These are phyloP conservation scores for Penicillium glabrum DNA, from an alignment of 2,329 filamentous ascomycete genomes.

Conservation along the genomic window DNA sequence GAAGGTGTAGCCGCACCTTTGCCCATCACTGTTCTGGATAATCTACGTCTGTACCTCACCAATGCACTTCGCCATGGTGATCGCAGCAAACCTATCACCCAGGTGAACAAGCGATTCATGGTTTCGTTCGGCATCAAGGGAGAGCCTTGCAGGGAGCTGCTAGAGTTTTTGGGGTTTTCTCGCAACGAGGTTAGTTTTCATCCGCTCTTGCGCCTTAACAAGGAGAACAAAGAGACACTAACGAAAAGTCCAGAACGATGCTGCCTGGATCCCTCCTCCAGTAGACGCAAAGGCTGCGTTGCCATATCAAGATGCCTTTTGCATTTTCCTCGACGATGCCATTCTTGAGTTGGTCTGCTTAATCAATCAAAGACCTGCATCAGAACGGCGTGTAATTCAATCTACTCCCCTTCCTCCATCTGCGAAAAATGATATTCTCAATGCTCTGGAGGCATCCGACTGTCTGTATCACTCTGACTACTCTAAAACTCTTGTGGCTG, in stretches of 20 bases:
- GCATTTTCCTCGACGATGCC: constrained; percentile 60
- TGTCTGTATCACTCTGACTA: constrained; percentile 28
- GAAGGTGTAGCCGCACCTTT: constrained; percentile 53
- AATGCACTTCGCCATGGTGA: constrained; percentile 56
- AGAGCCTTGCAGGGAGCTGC: constrained; percentile 53
- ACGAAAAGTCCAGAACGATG: constrained; percentile 29
- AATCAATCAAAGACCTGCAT: constrained; percentile 45
- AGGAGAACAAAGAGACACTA: background rate
- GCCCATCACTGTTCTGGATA: constrained; percentile 56
- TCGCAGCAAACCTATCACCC: constrained; percentile 55
- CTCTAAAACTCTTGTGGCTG: constrained; percentile 4
- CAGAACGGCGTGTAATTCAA: constrained; percentile 38
- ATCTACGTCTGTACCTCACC: constrained; percentile 59
- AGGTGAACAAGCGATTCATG: constrained; percentile 64
- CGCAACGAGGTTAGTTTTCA: constrained; percentile 40
- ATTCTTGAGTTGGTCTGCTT: constrained; percentile 57
- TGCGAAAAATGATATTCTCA: constrained; percentile 42
- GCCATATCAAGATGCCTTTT: constrained; percentile 42
- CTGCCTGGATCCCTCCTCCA: constrained; percentile 46
- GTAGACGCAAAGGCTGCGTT: constrained; percentile 32
- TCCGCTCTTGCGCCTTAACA: background rate
- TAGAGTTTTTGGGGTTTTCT: constrained; percentile 60
- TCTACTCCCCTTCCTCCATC: constrained; percentile 33
- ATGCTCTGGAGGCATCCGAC: constrained; percentile 33
- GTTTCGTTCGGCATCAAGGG: constrained; percentile 61